Evolutionary conservation across 139 green algal genomes (phyloP).

Genomic region (Dunaliella sp.): DNA sequence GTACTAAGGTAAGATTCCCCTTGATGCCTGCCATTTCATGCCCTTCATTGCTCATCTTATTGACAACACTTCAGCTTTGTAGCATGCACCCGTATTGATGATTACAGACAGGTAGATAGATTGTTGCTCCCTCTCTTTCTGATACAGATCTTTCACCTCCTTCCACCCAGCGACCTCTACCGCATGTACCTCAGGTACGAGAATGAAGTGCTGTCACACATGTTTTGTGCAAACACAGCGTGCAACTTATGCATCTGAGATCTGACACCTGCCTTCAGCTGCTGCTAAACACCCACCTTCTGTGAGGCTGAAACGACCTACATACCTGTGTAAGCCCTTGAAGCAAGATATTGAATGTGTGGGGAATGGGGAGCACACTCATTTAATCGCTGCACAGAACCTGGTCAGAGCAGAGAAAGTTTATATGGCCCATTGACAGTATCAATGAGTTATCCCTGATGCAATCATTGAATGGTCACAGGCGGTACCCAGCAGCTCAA

Average conservation of each 20-base stretch:
- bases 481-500: neutral
- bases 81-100: too few relatives aligned
- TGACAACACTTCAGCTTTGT: too few relatives aligned
- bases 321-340: neutral
- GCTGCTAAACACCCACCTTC: neutral
- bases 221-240: neutral
- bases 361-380: too few relatives aligned
- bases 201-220: neutral
- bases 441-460: neutral
- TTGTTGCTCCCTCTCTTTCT: neutral
- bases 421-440: too few relatives aligned
- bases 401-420: too few relatives aligned
- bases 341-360: neutral
- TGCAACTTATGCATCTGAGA: neutral
- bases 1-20: conserved; percentile 68
- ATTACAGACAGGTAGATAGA: too few relatives aligned
- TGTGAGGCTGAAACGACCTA: too few relatives aligned
- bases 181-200: conserved; percentile 52
- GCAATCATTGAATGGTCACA: neutral
- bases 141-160: conserved; percentile 58
- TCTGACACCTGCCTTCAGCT: neutral
- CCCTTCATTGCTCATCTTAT: neutral
- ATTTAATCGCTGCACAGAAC: too few relatives aligned
- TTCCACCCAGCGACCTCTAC: conserved; percentile 72
- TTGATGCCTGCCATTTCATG: neutral